Conservation (phyloP, 2,329 filamentous ascomycete genomes). For the Botrytis medusae region DNA sequence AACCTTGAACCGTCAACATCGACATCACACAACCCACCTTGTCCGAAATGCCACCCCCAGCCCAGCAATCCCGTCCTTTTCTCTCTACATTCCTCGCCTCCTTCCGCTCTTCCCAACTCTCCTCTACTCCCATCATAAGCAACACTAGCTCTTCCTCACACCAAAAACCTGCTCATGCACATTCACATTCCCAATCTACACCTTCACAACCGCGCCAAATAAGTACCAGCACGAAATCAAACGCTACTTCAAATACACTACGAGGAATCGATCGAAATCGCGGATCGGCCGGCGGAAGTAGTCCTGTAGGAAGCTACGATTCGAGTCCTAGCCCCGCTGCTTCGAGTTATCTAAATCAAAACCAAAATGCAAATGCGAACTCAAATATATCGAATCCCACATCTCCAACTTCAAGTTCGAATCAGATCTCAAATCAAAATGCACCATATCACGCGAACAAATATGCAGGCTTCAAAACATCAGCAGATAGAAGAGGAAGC, state of each 20-base stretch:
- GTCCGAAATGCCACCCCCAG: conserved; percentile 30
- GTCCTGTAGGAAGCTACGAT: conserved; percentile 24
- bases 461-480: background rate
- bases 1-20: background rate
- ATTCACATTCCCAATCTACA: conserved; percentile 29
- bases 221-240: conserved; percentile 21
- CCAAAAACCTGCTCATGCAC: conserved; percentile 32
- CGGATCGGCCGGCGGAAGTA: background rate
- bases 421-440: background rate
- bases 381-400: background rate
- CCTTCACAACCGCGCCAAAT: conserved; percentile 21
- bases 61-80: conserved; percentile 38
- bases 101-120: conserved; percentile 36
- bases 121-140: conserved; percentile 28
- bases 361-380: background rate
- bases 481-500: conserved; percentile 53
- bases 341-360: background rate
- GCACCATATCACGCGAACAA: background rate
- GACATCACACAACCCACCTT: background rate
- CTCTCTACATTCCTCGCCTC: conserved; percentile 40
- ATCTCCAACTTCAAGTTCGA: background rate
- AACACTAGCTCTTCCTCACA: conserved; percentile 23
- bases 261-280: conserved; percentile 10
- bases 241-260: conserved; percentile 32
- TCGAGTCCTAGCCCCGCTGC: conserved; percentile 8